These are phyloP conservation scores for Cladosporium colombiae DNA, from an alignment of 2,329 filamentous ascomycete species.

Conservation along the genomic window DNA sequence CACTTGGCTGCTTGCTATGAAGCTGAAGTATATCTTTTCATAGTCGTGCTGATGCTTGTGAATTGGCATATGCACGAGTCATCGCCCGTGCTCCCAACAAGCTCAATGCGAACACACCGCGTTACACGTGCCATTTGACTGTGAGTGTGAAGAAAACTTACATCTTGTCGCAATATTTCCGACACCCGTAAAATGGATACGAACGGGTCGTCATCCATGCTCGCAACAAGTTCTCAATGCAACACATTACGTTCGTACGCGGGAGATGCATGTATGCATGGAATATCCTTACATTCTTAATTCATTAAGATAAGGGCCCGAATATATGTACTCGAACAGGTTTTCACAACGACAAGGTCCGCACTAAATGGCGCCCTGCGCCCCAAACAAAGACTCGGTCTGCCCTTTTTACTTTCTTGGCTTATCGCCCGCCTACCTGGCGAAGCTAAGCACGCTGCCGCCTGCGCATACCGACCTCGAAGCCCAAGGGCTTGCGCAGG, in stretches of 20 bases:
- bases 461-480: conserved; percentile 20
- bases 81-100: too few species aligned
- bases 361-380: not conserved
- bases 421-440: not conserved
- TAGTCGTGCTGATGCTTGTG: not conserved
- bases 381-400: not conserved
- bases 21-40: not conserved
- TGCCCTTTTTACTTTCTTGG: not conserved
- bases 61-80: too few species aligned
- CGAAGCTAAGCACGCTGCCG: conserved; percentile 1
- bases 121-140: too few species aligned
- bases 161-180: too few species aligned
- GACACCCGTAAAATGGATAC: not conserved
- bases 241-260: not conserved
- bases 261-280: not conserved
- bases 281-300: not conserved
- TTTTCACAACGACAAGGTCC: not conserved
- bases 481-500: conserved; percentile 35
- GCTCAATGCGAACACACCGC: too few species aligned
- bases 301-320: not conserved
- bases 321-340: not conserved
- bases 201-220: not conserved
- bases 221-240: not conserved
- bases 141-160: too few species aligned
- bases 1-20: not conserved